A percentile compares a stretch with the other conserved stretches of the same genome.
These are phyloP conservation scores for Myrica gale DNA, from an alignment of 306 rosid genomes.

Conservation along the genomic window DNA sequence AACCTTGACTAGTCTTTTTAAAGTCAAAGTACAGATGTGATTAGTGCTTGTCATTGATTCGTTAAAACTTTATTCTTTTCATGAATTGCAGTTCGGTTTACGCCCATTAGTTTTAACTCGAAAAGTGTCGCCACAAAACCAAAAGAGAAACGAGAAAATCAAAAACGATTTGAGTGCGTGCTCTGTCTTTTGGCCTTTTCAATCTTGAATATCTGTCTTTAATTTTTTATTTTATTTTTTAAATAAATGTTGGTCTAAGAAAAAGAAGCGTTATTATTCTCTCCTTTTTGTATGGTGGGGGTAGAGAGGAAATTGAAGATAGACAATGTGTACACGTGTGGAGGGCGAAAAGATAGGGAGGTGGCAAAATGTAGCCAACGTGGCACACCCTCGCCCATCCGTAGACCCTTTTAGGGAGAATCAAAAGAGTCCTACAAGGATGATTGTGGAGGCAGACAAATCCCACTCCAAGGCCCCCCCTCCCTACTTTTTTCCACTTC, in stretches of 20 bases:
- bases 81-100: no score
- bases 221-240: background rate
- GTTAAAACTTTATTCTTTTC: no score
- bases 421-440: slow-evolving; percentile 31
- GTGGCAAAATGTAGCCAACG: slow-evolving; percentile 27
- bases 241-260: background rate
- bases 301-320: background rate
- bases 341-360: background rate
- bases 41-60: no score
- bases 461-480: slow-evolving; percentile 10
- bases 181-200: no score
- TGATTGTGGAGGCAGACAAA: slow-evolving; percentile 46
- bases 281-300: background rate
- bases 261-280: background rate
- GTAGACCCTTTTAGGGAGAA: slow-evolving; percentile 27
- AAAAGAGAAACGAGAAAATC: background rate
- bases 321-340: background rate
- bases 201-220: background rate
- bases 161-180: no score
- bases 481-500: slow-evolving; percentile 18
- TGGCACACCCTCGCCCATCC: slow-evolving; percentile 46
- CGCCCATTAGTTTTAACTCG: no score
- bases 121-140: no score
- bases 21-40: no score
- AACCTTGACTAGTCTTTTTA: no score